Evolutionary conservation across 1,284 basidiomycete genomes (phyloP), one percentile per base, ranked within the genome.

Genomic region (Somion occarium): DNA sequence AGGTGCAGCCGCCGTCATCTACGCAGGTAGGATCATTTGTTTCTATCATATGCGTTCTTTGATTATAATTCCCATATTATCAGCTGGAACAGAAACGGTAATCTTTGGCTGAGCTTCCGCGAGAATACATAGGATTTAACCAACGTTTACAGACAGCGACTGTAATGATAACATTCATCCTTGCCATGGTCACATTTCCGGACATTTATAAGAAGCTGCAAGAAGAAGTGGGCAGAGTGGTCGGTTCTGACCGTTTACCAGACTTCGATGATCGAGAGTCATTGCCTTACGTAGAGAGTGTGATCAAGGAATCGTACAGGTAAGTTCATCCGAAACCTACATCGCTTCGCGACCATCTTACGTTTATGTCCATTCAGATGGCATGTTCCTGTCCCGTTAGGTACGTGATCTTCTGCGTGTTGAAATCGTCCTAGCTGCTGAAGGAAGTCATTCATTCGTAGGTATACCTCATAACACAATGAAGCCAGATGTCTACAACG

Each of bases 1-100:
- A 66, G 78, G 78, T 30, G 72, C 75, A 22, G 78, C 79, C 38
- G 79, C 74, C 15, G 76, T 75, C 11, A 64, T 82, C 44, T 79
- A 74, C 61, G 74, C 72, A 54, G 68, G 68, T 67, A 44, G 37
- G 56, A 43, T 38, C 5, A 27, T 11, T 5, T 11, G n/a, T 9
- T 13, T 27, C 25, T n/a, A 46, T 38, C 26, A 19, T 25, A 19
- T 34, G 7, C 27, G 41, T 22, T 27, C 38, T 46, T 23, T 46
- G 18, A 39, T n/a, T 18, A 44, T 48, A 13, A 37, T 12, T 18
- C 48, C 5, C 24, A 13, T 25, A 37, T 12, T 44, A 25, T 18
- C 42, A 69, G 66, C 66, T 52, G 66, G 62, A 12, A 64, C 65
- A 5, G 67, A 70, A 47, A 70, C 68, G 53, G 67, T 68, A 46